A percentile compares a stretch with the other conserved stretches of the same genome.
phyloP scores from a whole-genome alignment of 2,329 filamentous ascomycete species.

The Colletotrichum spinosum region DNA sequence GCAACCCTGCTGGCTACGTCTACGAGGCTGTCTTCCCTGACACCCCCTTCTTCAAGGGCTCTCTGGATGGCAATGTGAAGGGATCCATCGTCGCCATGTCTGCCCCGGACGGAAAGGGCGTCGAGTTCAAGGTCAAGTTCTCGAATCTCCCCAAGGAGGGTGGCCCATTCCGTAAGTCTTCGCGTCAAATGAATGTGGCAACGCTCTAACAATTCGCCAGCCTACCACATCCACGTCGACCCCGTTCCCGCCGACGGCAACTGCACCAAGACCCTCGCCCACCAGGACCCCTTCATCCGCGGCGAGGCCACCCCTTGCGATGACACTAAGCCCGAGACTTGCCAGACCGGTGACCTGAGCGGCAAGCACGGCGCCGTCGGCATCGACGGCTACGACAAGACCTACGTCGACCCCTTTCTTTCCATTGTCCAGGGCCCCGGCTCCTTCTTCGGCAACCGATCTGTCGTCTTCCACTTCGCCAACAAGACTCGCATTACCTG shows the following conservation, averaged over 20 bases:
- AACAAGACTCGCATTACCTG: slow-evolving; percentile 75
- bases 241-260: slow-evolving; percentile 75
- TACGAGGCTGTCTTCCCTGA: slow-evolving; percentile 70
- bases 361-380: slow-evolving; percentile 77
- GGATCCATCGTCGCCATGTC: slow-evolving; percentile 62
- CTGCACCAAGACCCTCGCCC: slow-evolving; percentile 75
- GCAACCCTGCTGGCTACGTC: slow-evolving; percentile 66
- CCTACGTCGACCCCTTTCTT: slow-evolving; percentile 69
- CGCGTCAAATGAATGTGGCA: not conserved
- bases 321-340: slow-evolving; percentile 66
- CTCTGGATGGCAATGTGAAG: slow-evolving; percentile 64
- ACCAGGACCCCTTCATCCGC: slow-evolving; percentile 78
- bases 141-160: slow-evolving; percentile 67
- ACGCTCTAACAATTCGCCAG: slow-evolving; percentile 51
- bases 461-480: slow-evolving; percentile 72
- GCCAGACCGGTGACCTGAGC: slow-evolving; percentile 81
- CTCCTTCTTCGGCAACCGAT: slow-evolving; percentile 74
- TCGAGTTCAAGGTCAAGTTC: slow-evolving; percentile 66
- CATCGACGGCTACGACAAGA: slow-evolving; percentile 57
- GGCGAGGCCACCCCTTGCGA: slow-evolving; percentile 74
- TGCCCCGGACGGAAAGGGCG: slow-evolving; percentile 62
- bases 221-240: slow-evolving; percentile 78
- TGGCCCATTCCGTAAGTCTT: slow-evolving; percentile 69
- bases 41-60: slow-evolving; percentile 62
- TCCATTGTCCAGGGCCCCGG: slow-evolving; percentile 62